A percentile compares a stretch with the other conserved stretches of the same genome.
phyloP scores from a whole-genome alignment of 2,329 filamentous ascomycete genomes.

The Thermomyces lanuginosus region DNA sequence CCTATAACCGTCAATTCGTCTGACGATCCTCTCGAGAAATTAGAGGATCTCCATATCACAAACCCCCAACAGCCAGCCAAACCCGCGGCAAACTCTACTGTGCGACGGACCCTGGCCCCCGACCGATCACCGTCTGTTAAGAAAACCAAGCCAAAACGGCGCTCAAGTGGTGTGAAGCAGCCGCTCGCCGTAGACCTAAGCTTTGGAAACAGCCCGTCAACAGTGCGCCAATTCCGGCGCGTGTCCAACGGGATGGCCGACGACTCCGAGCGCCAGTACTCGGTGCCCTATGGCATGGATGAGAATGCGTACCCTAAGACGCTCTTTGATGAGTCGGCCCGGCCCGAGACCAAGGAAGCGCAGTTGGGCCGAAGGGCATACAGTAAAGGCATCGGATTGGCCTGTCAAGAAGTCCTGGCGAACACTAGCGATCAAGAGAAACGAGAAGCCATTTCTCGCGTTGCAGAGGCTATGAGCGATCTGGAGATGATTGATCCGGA shows the following conservation, averaged over 20 bases:
- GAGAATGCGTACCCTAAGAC: slow-evolving; percentile 26
- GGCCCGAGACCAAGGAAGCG: slow-evolving; percentile 56
- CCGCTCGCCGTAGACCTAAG: slow-evolving; percentile 79
- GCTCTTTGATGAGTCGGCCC: slow-evolving; percentile 13
- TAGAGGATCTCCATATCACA: slow-evolving; percentile 24
- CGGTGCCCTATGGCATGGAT: slow-evolving; percentile 16
- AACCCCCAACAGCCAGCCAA: slow-evolving; percentile 30
- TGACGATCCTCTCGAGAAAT: slow-evolving; percentile 23
- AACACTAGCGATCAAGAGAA: slow-evolving; percentile 56
- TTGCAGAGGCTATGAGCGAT: slow-evolving; percentile 72
- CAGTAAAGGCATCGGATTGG: slow-evolving; percentile 63
- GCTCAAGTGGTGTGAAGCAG: slow-evolving; percentile 44
- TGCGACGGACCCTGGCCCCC: slow-evolving; percentile 31
- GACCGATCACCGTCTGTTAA: slow-evolving; percentile 26
- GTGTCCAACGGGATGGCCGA: slow-evolving; percentile 52
- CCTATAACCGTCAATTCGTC: slow-evolving; percentile 19
- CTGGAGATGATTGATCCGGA: slow-evolving; percentile 82
- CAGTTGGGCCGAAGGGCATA: slow-evolving; percentile 68
- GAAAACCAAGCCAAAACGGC: slow-evolving; percentile 25
- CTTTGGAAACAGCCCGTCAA: slow-evolving; percentile 85
- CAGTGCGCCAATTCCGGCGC: slow-evolving; percentile 76
- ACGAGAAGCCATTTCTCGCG: slow-evolving; percentile 63
- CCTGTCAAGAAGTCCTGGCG: slow-evolving; percentile 72
- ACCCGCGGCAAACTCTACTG: slow-evolving; percentile 45
- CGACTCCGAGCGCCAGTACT: slow-evolving; percentile 11